Conservation (phyloP, 495 filamentous ascomycete genomes). For the Parathielavia hyrcaniae region DNA sequence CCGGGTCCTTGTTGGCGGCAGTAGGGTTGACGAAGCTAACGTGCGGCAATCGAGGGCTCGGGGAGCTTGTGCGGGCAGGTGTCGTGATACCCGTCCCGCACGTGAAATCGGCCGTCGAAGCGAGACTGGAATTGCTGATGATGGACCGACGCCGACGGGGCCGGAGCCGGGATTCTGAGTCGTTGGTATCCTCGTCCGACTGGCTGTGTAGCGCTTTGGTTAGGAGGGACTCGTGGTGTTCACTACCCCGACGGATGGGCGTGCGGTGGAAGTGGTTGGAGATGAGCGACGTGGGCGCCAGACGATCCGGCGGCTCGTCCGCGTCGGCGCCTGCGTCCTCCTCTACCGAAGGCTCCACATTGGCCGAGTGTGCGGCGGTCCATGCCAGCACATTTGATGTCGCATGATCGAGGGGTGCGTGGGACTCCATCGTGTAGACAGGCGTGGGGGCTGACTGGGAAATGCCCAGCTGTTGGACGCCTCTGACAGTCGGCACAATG, state of each 20-base stretch:
- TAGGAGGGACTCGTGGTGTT: conserved; percentile 66
- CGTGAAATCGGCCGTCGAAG: conserved; percentile 80
- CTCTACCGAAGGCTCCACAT: conserved; percentile 40
- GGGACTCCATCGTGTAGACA: conserved; percentile 35
- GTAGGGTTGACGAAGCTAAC: conserved; percentile 26
- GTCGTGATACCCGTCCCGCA: conserved; percentile 91
- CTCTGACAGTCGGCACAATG: conserved; percentile 4
- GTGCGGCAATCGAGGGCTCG: conserved; percentile 68
- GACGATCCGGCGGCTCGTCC: conserved; percentile 33
- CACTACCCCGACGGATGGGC: conserved; percentile 36
- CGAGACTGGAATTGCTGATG: conserved; percentile 66
- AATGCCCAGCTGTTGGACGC: neutral
- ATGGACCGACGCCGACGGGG: conserved; percentile 56
- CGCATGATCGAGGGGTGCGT: conserved; percentile 35
- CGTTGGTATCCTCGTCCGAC: conserved; percentile 46
- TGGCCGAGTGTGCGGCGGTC: conserved; percentile 36
- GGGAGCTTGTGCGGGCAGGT: conserved; percentile 76
- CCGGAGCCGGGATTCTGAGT: conserved; percentile 19
- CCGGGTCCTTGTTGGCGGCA: neutral
- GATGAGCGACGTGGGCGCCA: conserved; percentile 13
- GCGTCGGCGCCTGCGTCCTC: conserved; percentile 34
- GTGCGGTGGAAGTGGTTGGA: conserved; percentile 39
- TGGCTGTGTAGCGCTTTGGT: conserved; percentile 69
- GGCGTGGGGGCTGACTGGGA: conserved; percentile 4
- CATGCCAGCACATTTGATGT: conserved; percentile 40